Evolutionary conservation across 2,329 filamentous ascomycete genomes (phyloP), one percentile per base, ranked within the genome.

Genomic region (Fusarium duplospermum): DNA sequence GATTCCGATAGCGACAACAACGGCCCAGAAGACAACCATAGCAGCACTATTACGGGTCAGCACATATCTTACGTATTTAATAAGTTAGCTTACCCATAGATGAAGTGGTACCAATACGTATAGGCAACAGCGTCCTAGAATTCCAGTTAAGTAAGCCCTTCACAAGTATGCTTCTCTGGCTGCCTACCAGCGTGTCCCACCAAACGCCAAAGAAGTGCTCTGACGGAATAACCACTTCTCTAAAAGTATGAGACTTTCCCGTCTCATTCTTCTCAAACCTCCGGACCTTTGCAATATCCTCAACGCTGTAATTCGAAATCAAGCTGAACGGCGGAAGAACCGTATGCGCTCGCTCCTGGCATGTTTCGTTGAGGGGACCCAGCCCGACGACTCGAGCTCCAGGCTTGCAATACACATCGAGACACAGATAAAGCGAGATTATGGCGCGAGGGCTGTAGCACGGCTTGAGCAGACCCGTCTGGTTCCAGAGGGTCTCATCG

Each of bases 21-120:
- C 65, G 0, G 70, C 62, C 86, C 86, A 88, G 64, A 86, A 87
- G 0, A 77, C 61, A 9, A 83, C 74, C 76, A 86, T 83, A 5
- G 79, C 81, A 18, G 74, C 72, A 4, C 83, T 83, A 16, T 4
- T 4, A 0, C 7, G 0, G 0, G 10, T 78, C 5, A 75, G 72
- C 16, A 24, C 11, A 8, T n/a, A 38, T 38, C 35, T 18, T 18
- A 7, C 8, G 7, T 18, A 8, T 18, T 18, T 16, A 18, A 36
- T 14, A 2, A 18, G 35, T 18, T 36, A 18, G 9, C 77, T n/a
- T 76, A 84, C 83, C 81, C 82, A 45, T 86, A 86, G 4, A 74
- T 22, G 8, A 76, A 73, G 66, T 87, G 85, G 35, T 81, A 71
- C 1, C 66, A 57, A 22, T 79, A 75, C 2, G 83, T 81, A 68